These are phyloP conservation scores for Platanthera guangdongensis DNA, from an alignment of 106 monocot genomes.

Conservation along the genomic window DNA sequence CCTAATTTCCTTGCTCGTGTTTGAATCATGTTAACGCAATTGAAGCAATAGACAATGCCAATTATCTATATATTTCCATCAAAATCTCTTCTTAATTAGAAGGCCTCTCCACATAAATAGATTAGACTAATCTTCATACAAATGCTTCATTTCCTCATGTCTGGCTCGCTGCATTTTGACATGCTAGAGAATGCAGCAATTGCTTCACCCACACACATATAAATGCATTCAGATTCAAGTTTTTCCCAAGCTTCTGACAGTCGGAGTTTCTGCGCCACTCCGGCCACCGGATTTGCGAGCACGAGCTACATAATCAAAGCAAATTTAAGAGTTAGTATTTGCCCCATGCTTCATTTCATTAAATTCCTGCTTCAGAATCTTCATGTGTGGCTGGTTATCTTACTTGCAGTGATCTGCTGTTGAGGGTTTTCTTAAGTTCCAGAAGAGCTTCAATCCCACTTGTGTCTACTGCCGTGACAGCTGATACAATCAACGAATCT, in stretches of 20 bases:
- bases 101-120: not conserved
- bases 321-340: not conserved
- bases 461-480: conserved; percentile 45
- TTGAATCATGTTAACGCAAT: no score
- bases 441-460: conserved; percentile 43
- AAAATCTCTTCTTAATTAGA: conserved; percentile 24
- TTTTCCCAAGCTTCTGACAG: conserved; percentile 21
- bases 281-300: conserved; percentile 39
- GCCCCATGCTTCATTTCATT: not conserved
- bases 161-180: conserved; percentile 8
- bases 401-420: conserved; percentile 45
- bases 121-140: not conserved
- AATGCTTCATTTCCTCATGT: not conserved
- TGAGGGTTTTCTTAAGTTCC: conserved; percentile 35
- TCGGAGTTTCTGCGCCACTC: conserved; percentile 33
- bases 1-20: no score
- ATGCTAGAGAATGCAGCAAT: conserved; percentile 3
- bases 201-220: conserved; percentile 18
- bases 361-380: not conserved
- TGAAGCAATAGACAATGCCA: no score
- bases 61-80: not conserved
- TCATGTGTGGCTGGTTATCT: not conserved
- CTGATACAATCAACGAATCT: conserved; percentile 15
- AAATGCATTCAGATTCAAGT: conserved; percentile 29
- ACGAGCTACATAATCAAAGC: conserved; percentile 29